A percentile compares a stretch with the other conserved stretches of the same genome.
These are phyloP conservation scores for Bruguiera parviflora DNA, from an alignment of 345 rosid species.

Conservation along the genomic window DNA sequence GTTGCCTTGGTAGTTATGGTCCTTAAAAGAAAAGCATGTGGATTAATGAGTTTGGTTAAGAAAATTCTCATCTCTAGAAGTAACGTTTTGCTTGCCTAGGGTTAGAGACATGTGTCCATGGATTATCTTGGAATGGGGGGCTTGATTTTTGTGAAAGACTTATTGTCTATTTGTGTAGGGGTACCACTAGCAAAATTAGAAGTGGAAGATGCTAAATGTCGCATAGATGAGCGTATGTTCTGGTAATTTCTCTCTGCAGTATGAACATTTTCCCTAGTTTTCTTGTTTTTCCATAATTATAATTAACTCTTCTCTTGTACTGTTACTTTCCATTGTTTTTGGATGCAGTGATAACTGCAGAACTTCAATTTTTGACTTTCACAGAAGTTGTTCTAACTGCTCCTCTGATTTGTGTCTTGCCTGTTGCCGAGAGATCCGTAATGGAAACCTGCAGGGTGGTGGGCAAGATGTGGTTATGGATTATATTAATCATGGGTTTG, in stretches of 20 bases:
- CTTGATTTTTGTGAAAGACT: not conserved
- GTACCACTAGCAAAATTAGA: slow-evolving; percentile 14
- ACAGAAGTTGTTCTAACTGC: slow-evolving; percentile 25
- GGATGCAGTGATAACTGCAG: slow-evolving; percentile 51
- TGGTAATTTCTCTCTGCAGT: slow-evolving; percentile 28
- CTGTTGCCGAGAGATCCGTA: slow-evolving; percentile 29
- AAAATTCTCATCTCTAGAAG: not conserved
- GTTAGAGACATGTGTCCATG: not conserved
- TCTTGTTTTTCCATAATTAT: not conserved
- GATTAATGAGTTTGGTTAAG: too few species aligned
- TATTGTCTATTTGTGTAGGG: slow-evolving; percentile 20
- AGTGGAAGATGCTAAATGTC: slow-evolving; percentile 18
- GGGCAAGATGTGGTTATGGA: slow-evolving; percentile 8
- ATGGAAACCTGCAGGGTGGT: slow-evolving; percentile 12
- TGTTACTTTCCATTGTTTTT: not conserved
- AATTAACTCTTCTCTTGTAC: not conserved
- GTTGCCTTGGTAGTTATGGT: too few species aligned
- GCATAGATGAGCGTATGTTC: slow-evolving; percentile 32
- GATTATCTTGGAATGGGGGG: not conserved
- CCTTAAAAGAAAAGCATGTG: too few species aligned
- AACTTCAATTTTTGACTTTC: slow-evolving; percentile 40
- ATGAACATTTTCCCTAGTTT: not conserved
- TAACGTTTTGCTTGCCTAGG: not conserved
- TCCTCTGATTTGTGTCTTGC: slow-evolving; percentile 27
- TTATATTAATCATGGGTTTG: slow-evolving; percentile 7